These are phyloP conservation scores for Lachnellula occidentalis DNA, from an alignment of 2,329 filamentous ascomycete species.

Conservation along the genomic window DNA sequence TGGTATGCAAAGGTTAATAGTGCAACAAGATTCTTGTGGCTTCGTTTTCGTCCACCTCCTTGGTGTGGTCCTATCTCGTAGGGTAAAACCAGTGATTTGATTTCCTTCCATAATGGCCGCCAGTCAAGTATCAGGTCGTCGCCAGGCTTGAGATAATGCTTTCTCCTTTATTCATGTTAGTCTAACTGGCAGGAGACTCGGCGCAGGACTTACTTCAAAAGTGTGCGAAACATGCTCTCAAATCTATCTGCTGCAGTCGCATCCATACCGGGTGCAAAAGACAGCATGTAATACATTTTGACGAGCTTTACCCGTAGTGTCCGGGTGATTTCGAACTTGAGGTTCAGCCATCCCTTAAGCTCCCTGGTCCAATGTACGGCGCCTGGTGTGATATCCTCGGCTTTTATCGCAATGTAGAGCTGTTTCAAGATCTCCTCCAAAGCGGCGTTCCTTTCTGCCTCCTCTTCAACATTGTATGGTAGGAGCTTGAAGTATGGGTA, in stretches of 20 bases:
- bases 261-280: conserved; percentile 85
- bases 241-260: conserved; percentile 79
- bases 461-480: conserved; percentile 82
- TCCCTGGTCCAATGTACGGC: conserved; percentile 97
- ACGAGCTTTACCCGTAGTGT: conserved; percentile 78
- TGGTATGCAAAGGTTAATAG: conserved; percentile 84
- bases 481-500: conserved; percentile 90
- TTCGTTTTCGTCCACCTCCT: conserved; percentile 44
- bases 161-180: conserved; percentile 55
- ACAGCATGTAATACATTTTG: conserved; percentile 89
- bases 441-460: conserved; percentile 69
- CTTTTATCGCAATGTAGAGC: conserved; percentile 84
- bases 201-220: conserved; percentile 70
- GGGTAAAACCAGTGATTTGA: conserved; percentile 85
- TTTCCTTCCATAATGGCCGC: conserved; percentile 85
- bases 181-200: conserved; percentile 24
- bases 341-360: conserved; percentile 86
- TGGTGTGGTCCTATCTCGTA: conserved; percentile 69
- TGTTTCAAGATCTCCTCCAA: conserved; percentile 86
- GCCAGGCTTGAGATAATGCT: conserved; percentile 87
- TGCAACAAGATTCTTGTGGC: conserved; percentile 68
- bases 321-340: conserved; percentile 95
- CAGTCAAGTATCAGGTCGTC: conserved; percentile 91
- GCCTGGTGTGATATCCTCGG: conserved; percentile 90
- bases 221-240: conserved; percentile 88